Evolutionary conservation across 2,329 filamentous ascomycete species (phyloP).

Genomic region (Magnaporthiopsis poae): DNA sequence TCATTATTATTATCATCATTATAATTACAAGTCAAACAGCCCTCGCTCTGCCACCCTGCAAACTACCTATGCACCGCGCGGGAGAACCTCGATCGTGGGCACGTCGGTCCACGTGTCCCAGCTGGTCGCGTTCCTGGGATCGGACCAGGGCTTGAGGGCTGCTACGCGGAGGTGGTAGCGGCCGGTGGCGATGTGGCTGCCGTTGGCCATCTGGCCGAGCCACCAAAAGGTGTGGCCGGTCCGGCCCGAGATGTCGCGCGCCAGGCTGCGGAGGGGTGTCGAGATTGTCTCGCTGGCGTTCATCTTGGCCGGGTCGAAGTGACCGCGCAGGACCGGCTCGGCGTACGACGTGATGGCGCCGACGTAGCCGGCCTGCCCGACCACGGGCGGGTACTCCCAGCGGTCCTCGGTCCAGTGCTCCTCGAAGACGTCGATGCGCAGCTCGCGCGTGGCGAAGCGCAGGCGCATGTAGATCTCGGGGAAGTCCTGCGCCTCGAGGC

Average conservation of each 20-base stretch:
- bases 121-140: constrained; percentile 7
- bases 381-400: constrained; percentile 19
- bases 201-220: constrained; percentile 13
- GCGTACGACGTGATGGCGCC: constrained; percentile 11
- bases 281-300: constrained; percentile 10
- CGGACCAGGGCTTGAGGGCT: constrained; percentile 8
- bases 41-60: too few species aligned
- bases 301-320: constrained; percentile 6
- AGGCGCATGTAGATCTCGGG: constrained; percentile 18
- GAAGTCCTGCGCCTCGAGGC: constrained; percentile 17
- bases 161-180: constrained; percentile 18
- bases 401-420: constrained; percentile 15
- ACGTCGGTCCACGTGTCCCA: constrained; percentile 7
- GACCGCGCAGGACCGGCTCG: not conserved
- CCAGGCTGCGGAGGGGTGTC: constrained; percentile 15
- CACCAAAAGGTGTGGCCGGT: constrained; percentile 13
- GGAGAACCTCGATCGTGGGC: too few species aligned
- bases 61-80: too few species aligned
- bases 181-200: constrained; percentile 26
- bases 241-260: constrained; percentile 14
- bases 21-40: too few species aligned
- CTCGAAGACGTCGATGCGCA: constrained; percentile 23
- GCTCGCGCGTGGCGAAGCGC: constrained; percentile 18
- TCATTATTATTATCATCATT: too few species aligned
- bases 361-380: constrained; percentile 15